Evolutionary conservation across 1,284 basidiomycete genomes (phyloP).

Genomic region (Marasmius oreades): DNA sequence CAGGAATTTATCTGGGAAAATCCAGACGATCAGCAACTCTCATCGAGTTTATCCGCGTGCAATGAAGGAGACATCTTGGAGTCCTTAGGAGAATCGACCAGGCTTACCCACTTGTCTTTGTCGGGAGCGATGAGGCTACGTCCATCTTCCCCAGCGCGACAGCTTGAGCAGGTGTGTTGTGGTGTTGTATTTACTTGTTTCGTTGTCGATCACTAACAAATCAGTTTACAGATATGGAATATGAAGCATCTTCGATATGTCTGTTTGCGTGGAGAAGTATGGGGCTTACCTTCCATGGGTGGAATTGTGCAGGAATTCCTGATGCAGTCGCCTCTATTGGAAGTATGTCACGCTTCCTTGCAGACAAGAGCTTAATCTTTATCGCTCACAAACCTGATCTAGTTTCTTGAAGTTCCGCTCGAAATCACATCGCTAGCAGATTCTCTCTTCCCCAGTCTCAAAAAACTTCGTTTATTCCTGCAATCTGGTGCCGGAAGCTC

Average conservation of each 20-base stretch:
- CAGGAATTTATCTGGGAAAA: conserved; percentile 35
- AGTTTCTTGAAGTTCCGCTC: conserved; percentile 39
- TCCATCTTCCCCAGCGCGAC: not conserved
- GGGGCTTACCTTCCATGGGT: conserved; percentile 32
- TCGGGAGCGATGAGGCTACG: not conserved
- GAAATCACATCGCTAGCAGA: conserved; percentile 34
- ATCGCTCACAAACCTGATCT: not conserved
- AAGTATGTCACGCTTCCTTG: conserved; percentile 25
- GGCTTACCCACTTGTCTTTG: not conserved
- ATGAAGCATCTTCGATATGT: conserved; percentile 35
- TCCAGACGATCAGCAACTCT: not conserved
- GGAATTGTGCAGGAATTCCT: conserved; percentile 32
- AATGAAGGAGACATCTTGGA: conserved; percentile 25
- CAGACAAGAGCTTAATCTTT: not conserved
- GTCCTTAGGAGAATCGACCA: not conserved
- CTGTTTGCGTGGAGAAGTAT: conserved; percentile 33
- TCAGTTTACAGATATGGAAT: conserved; percentile 32
- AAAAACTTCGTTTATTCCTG: conserved; percentile 32
- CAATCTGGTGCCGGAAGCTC: conserved; percentile 31
- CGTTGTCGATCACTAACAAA: not conserved
- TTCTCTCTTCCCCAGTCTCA: conserved; percentile 36
- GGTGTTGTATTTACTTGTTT: not conserved
- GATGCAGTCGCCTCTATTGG: conserved; percentile 30
- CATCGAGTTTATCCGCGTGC: conserved; percentile 4
- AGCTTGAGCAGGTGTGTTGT: conserved; percentile 16